phyloP scores from a whole-genome alignment of 2,329 filamentous ascomycete genomes.

The Ophiocordyceps camponoti-leonardi region DNA sequence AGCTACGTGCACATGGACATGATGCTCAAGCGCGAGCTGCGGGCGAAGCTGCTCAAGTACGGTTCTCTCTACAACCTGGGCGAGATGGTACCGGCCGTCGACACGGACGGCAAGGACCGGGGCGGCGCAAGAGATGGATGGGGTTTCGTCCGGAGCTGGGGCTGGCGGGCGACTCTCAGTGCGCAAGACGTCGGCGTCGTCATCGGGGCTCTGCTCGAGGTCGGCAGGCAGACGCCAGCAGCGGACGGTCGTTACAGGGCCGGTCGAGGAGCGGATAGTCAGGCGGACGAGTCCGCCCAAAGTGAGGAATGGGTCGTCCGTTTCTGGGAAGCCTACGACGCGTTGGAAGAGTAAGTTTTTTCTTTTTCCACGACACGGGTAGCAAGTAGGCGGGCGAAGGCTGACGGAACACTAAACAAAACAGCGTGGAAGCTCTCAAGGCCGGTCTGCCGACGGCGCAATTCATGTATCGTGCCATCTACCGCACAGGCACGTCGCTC shows the following conservation, averaged over 20 bases:
- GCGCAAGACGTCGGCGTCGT: constrained; percentile 91
- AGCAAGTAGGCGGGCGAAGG: not conserved
- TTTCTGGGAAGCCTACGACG: constrained; percentile 59
- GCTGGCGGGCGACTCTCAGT: constrained; percentile 86
- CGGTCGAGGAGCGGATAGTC: constrained; percentile 25
- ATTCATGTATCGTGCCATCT: constrained; percentile 79
- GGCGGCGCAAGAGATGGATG: constrained; percentile 73
- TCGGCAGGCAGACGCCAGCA: constrained; percentile 43
- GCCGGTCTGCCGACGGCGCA: constrained; percentile 68
- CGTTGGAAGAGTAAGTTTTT: constrained; percentile 47
- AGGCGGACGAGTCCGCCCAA: constrained; percentile 32
- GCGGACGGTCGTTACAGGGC: constrained; percentile 12
- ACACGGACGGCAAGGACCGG: constrained; percentile 51
- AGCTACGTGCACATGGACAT: constrained; percentile 98
- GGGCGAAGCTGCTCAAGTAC: constrained; percentile 76
- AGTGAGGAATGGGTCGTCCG: constrained; percentile 47
- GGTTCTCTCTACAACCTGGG: constrained; percentile 87
- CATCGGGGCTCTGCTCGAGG: constrained; percentile 80
- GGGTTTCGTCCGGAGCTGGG: constrained; percentile 96
- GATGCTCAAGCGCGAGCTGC: constrained; percentile 76
- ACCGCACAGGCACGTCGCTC: constrained; percentile 77
- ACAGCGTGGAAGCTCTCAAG: constrained; percentile 58
- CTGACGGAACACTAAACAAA: constrained; percentile 1
- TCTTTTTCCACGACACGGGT: not conserved
- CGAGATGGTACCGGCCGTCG: constrained; percentile 69